Base-by-base conservation (phyloP, 208 protist species). In the Jaenimonas drosophilae region DNA sequence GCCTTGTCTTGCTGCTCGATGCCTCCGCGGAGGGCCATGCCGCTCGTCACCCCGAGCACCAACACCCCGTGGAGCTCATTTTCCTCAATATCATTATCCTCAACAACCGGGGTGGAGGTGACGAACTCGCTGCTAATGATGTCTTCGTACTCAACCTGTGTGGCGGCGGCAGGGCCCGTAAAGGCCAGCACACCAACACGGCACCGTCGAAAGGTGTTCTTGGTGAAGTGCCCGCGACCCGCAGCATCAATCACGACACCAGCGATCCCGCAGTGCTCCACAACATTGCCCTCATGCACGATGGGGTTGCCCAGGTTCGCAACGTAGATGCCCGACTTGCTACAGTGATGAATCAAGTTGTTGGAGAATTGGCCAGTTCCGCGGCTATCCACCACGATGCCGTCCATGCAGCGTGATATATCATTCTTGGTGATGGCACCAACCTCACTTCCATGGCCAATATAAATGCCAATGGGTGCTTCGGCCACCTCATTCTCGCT, bases 61-160 rank as follows among this genome's bases (percentile, higher is more conserved):
- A 93, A 46, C 40, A 90, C 68, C 14, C 85, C 85, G 58, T 93
- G 77, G 25, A 69, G 37, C 23, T 77, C 59, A 56, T 93, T 77
- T 29, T 84, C 66, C 29, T 81, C 74, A 49, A 93, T 85, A 6
- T 47, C 45, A 57, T 84, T 87, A 4, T 78, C 59, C 34, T 60
- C 45, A 47, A 92, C 86, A 2, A 39, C 54, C 16, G 76, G 55
- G 4, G 72, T 46, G 9, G 79, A 48, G 4, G 70, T 54, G 19
- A 71, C 51, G 29, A 82, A 63, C 20, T 33, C 53, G 4, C 52
- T 70, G 21, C 56, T 43, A 0, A 69, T 32, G 27, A 84, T 25
- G 16, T 80, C 60, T 26, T 73, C 64, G 49, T 78, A 49, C 11
- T 52, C 48, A 14, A 70, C 36, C 19, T 65, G 52, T 34, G 61